Evolutionary conservation across 106 monocot genomes (phyloP).

Genomic region (Alisma plantagoaquatica): DNA sequence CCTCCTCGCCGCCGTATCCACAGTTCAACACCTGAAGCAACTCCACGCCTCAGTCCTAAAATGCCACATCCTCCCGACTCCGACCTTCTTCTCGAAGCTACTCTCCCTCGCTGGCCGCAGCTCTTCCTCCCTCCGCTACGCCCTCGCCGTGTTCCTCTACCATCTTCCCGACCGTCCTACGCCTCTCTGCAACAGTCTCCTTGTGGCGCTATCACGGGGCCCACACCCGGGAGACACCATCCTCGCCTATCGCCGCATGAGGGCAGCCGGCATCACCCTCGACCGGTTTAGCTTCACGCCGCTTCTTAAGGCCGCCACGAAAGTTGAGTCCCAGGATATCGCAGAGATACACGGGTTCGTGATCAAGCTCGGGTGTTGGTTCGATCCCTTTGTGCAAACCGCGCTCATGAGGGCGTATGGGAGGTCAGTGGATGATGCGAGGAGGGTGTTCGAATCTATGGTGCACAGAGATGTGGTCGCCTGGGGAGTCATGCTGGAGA

Average conservation of each 20-base stretch:
- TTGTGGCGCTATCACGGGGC: conserved; percentile 25
- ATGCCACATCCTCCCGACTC: conserved; percentile 11
- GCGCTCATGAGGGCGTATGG: conserved; percentile 41
- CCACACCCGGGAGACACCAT: conserved; percentile 19
- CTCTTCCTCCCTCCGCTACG: conserved; percentile 32
- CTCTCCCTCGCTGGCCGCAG: conserved; percentile 27
- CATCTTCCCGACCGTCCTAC: conserved; percentile 15
- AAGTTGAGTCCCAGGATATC: conserved; percentile 1
- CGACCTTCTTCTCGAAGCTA: conserved; percentile 48
- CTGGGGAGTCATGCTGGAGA: conserved; percentile 73
- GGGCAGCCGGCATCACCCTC: conserved; percentile 13
- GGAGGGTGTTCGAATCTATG: conserved; percentile 74
- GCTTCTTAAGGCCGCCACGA: conserved; percentile 31
- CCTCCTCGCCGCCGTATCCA: conserved; percentile 19
- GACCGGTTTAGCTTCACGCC: conserved; percentile 48
- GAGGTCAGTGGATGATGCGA: conserved; percentile 29
- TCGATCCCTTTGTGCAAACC: conserved; percentile 63
- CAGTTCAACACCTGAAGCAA: conserved; percentile 41
- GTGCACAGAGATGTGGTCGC: conserved; percentile 48
- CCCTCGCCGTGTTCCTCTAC: conserved; percentile 48
- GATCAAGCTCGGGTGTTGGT: conserved; percentile 35
- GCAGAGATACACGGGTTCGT: conserved; percentile 51
- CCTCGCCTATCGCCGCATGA: conserved; percentile 30
- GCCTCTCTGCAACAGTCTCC: conserved; percentile 32
- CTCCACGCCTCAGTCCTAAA: conserved; percentile 46